Evolutionary conservation across 1,284 basidiomycete species (phyloP).

Genomic region (Fomitopsis betulina): DNA sequence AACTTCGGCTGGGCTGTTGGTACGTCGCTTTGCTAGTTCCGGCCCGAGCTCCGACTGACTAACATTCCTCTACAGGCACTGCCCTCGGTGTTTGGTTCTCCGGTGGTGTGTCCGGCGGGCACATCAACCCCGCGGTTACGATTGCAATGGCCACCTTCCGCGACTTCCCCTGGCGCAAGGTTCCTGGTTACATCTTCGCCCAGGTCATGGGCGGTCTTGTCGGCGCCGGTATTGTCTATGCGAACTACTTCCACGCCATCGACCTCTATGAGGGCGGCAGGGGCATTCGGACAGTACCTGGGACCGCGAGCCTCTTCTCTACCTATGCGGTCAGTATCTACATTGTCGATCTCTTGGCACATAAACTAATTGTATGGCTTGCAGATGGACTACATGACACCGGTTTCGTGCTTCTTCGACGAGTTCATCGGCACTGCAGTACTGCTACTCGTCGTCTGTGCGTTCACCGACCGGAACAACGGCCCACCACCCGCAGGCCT

Average conservation of each 20-base stretch:
- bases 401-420: constrained; percentile 55
- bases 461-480: constrained; percentile 43
- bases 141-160: constrained; percentile 65
- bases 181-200: constrained; percentile 65
- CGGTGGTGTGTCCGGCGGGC: constrained; percentile 67
- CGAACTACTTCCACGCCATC: constrained; percentile 75
- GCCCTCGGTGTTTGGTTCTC: constrained; percentile 68
- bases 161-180: constrained; percentile 76
- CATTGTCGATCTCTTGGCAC: neutral
- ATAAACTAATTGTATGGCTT: neutral
- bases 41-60: neutral
- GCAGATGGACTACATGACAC: constrained; percentile 54
- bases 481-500: constrained; percentile 43
- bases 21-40: constrained; percentile 17
- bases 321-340: constrained; percentile 59
- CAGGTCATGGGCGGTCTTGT: constrained; percentile 70
- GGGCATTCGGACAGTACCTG: constrained; percentile 53
- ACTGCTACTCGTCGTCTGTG: constrained; percentile 44
- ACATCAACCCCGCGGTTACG: constrained; percentile 79
- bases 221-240: constrained; percentile 68
- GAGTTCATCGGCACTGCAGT: constrained; percentile 56
- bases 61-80: constrained; percentile 25
- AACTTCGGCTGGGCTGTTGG: constrained; percentile 68
- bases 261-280: constrained; percentile 62
- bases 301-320: constrained; percentile 67